A percentile compares a stretch with the other conserved stretches of the same genome.
These are phyloP conservation scores for Bryoerythrophyllum caledonicum DNA, from an alignment of 225 moss, liverwort and hornwort species.

Conservation along the genomic window DNA sequence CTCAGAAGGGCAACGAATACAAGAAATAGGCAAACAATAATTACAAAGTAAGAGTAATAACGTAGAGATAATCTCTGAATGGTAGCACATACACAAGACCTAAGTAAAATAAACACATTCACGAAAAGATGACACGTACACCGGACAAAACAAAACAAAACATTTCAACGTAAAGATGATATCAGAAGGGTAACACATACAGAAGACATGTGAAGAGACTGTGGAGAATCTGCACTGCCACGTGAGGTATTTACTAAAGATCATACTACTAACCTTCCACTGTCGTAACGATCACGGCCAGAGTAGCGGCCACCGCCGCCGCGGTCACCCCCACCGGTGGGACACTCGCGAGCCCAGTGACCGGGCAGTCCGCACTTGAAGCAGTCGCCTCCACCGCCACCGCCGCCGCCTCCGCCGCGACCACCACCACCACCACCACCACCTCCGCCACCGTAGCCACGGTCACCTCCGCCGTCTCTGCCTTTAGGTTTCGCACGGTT, in stretches of 20 bases:
- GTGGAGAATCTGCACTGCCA: neutral
- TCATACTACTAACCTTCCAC: constrained; percentile 43
- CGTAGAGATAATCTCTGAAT: too few relatives aligned
- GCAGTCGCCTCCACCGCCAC: constrained; percentile 73
- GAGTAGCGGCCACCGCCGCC: constrained; percentile 68
- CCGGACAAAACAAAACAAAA: neutral
- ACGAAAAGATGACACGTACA: neutral
- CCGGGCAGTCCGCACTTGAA: constrained; percentile 99
- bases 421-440: constrained; percentile 61
- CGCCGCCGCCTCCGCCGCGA: constrained; percentile 71
- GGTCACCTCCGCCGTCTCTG: constrained; percentile 71
- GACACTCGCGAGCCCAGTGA: constrained; percentile 99
- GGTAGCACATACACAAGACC: too few relatives aligned
- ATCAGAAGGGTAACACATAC: too few relatives aligned
- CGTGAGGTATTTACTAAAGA: too few relatives aligned
- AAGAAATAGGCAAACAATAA: too few relatives aligned
- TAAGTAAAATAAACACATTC: too few relatives aligned
- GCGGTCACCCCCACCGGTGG: constrained; percentile 70
- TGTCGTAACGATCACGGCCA: constrained; percentile 56
- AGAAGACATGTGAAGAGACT: neutral
- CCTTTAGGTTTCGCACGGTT: constrained; percentile 98
- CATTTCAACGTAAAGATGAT: too few relatives aligned
- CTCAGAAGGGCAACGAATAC: too few relatives aligned
- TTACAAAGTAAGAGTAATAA: too few relatives aligned
- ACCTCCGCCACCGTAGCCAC: constrained; percentile 76